Base-by-base conservation (phyloP, 1,284 basidiomycete species). In the Wallemia ichthyophaga region DNA sequence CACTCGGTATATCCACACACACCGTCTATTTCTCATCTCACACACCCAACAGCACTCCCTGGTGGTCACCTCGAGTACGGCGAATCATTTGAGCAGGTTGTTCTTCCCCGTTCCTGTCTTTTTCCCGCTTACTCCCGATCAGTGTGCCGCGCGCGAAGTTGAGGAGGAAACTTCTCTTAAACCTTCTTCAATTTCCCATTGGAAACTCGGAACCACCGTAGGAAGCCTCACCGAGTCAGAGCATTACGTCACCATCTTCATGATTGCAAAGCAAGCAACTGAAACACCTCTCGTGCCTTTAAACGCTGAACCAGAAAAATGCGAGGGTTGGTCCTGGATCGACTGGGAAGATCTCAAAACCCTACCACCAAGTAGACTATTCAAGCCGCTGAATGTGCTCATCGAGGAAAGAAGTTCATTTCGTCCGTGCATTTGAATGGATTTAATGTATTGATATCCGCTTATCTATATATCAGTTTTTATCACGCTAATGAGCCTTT, bases 401-500 rank as follows among this genome's bases (percentile, higher is more conserved):
- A 17, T 48, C 37, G 5, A 48, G n/a, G 37, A 48, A 11, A 48
- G 37, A 21, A 31, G 37, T 5, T 11, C 11, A 15, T 48, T 48
- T 21, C n/a, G n/a, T 21, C 11, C 37, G 9, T 11, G 7, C 37
- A 19, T 3, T 21, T 48, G 37, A 48, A 57, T 31, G 31, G n/a
- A 58, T 31, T n/a, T 27, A 31, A n/a, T 58, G 27, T 26, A 13
- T 7, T 26, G 17, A 19, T 25, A 25, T 25, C 25, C 25, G 9
- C 15, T 2, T 27, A 5, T 56, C 55, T 27, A 56, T 56, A 24
- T 17, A 27, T 26, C 57, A 5, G 31, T 31, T 27, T 32, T 37
- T 7, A 58, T 25, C 3, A 58, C 27, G 11, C 27, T 15, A 3
- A 58, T 25, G 15, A 58, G 69, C 32, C 69, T 61, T 57, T 55